Evolutionary conservation across 495 filamentous ascomycete species (phyloP).

Genomic region (Jackrogersella minutella): DNA sequence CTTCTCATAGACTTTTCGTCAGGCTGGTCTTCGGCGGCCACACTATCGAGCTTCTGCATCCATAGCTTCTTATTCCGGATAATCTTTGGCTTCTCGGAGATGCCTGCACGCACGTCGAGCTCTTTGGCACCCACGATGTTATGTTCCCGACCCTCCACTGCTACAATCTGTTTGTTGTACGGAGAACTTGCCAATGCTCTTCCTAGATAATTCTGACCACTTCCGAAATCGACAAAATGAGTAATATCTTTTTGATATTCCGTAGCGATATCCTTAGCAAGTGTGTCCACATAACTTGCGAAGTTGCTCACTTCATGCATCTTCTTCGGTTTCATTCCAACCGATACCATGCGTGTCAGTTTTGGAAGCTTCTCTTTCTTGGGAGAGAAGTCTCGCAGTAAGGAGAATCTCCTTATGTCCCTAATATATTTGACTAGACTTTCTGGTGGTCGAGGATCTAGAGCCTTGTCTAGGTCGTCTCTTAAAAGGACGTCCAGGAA

Average conservation of each 20-base stretch:
- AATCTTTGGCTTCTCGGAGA: constrained; percentile 71
- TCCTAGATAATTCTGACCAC: constrained; percentile 94
- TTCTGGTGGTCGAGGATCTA: constrained; percentile 66
- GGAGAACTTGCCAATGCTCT: constrained; percentile 83
- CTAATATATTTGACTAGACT: constrained; percentile 76
- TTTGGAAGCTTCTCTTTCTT: constrained; percentile 53
- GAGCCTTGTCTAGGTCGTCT: constrained; percentile 65
- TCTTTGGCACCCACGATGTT: constrained; percentile 85
- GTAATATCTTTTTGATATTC: constrained; percentile 64
- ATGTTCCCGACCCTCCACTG: constrained; percentile 84
- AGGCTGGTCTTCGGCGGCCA: constrained; percentile 49
- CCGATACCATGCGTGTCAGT: constrained; percentile 72
- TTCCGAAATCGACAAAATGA: constrained; percentile 94
- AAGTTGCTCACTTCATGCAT: constrained; percentile 85
- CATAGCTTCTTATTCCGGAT: constrained; percentile 80
- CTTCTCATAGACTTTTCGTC: constrained; percentile 52
- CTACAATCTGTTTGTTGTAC: constrained; percentile 85
- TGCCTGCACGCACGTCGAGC: constrained; percentile 78
- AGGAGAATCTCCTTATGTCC: constrained; percentile 72
- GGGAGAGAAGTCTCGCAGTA: constrained; percentile 67
- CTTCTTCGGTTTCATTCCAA: constrained; percentile 97
- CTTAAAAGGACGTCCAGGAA: constrained; percentile 81
- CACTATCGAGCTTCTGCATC: constrained; percentile 55
- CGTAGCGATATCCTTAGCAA: constrained; percentile 60
- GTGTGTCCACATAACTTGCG: constrained; percentile 60